Percentiles rank a stretch among this genome's conserved stretches.
Evolutionary conservation across 2,329 filamentous ascomycete species (phyloP).

Genomic region (Pseudogymnoascus sp.): DNA sequence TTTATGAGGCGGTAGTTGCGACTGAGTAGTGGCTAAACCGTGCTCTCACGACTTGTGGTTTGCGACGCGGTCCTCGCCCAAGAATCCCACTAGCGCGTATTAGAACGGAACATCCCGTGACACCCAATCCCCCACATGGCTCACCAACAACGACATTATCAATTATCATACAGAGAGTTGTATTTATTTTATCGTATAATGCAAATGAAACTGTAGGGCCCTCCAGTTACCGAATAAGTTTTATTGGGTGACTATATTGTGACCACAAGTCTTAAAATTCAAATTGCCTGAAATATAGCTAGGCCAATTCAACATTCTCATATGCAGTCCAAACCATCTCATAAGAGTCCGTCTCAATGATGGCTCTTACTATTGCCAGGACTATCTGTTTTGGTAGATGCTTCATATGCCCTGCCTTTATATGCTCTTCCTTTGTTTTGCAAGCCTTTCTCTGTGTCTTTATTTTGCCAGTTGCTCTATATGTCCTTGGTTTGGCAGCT

Average conservation of each 20-base stretch:
- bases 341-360: background rate
- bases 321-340: background rate
- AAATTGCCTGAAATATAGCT: constrained; percentile 46
- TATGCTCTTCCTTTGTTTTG: background rate
- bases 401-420: background rate
- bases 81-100: background rate
- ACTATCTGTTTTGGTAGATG: background rate
- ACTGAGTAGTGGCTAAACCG: background rate
- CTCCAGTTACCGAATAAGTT: constrained; percentile 63
- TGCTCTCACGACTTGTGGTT: constrained; percentile 1
- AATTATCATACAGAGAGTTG: background rate
- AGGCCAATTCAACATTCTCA: background rate
- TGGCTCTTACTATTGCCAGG: background rate
- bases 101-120: background rate
- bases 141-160: background rate
- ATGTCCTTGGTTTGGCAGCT: background rate
- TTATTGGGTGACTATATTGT: constrained; percentile 61
- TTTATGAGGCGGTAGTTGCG: background rate
- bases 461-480: background rate
- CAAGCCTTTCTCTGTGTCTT: background rate
- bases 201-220: constrained; percentile 68
- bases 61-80: background rate
- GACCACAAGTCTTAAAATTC: constrained; percentile 50
- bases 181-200: constrained; percentile 39
- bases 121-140: background rate